Conservation (phyloP, 805 yeast species). For the Myxozyma sirexii region DNA sequence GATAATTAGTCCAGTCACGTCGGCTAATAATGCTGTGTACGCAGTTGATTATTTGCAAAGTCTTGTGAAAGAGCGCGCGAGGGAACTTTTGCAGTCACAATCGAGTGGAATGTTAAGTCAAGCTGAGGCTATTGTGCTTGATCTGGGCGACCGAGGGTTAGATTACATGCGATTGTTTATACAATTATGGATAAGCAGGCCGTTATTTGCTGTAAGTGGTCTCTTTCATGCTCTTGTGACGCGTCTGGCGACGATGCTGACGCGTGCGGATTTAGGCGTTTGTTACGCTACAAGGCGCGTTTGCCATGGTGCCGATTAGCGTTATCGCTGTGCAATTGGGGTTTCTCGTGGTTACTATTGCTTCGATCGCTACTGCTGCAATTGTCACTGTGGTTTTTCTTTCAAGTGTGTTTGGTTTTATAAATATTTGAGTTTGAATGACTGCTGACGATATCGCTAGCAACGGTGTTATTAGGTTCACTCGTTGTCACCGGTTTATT, state of each 20-base stretch:
- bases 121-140: slow-evolving; percentile 11
- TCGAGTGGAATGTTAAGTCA: slow-evolving; percentile 11
- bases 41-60: slow-evolving; percentile 7
- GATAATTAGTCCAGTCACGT: neutral
- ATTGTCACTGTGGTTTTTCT: neutral
- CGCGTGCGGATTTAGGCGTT: slow-evolving; percentile 9
- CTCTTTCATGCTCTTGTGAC: neutral
- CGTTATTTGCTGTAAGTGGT: slow-evolving; percentile 17
- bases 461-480: neutral
- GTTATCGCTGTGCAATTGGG: neutral
- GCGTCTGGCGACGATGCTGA: neutral
- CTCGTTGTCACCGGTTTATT: slow-evolving; percentile 3
- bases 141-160: slow-evolving; percentile 16
- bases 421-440: neutral
- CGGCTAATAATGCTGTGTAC: neutral
- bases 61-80: neutral
- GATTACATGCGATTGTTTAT: neutral
- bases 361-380: neutral
- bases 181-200: slow-evolving; percentile 8
- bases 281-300: slow-evolving; percentile 19
- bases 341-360: neutral
- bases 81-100: neutral
- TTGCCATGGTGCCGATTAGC: slow-evolving; percentile 18
- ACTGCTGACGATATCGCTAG: neutral
- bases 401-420: neutral